These are phyloP conservation scores for Allium fistulosum DNA, from an alignment of 106 monocot species.

Conservation along the genomic window DNA sequence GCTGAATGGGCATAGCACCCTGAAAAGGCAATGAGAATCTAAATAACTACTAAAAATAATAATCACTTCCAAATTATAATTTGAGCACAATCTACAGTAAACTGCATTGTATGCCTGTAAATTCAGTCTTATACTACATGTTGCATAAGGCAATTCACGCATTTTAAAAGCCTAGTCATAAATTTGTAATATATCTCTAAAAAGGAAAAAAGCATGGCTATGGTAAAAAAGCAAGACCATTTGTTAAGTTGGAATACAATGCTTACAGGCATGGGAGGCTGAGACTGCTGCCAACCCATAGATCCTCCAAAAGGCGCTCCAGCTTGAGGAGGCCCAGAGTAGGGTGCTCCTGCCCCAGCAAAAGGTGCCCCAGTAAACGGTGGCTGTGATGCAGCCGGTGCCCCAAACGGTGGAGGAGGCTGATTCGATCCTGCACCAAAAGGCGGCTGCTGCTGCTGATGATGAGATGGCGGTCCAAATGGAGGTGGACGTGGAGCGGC, in stretches of 20 bases:
- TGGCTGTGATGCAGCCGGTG: conserved; percentile 7
- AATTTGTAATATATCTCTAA: neutral
- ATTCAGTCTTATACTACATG: neutral
- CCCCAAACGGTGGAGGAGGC: conserved; percentile 1
- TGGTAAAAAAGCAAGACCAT: neutral
- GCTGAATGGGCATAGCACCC: conserved; percentile 28
- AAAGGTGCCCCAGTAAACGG: neutral
- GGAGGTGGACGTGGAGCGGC: conserved; percentile 1
- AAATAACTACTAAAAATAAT: neutral
- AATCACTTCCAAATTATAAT: neutral
- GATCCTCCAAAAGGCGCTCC: conserved; percentile 33
- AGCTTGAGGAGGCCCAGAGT: conserved; percentile 1
- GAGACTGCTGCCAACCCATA: conserved; percentile 16
- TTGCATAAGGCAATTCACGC: too few relatives aligned
- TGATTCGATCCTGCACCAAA: neutral
- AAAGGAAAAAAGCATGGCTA: neutral
- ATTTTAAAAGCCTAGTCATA: neutral
- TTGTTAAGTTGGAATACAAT: neutral
- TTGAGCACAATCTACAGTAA: neutral
- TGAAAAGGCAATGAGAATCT: conserved; percentile 13
- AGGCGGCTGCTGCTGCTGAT: neutral
- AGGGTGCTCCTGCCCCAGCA: neutral
- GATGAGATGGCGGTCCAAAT: conserved; percentile 4
- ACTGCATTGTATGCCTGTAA: neutral
- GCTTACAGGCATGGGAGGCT: neutral